These are phyloP conservation scores for Claviceps fusiformis DNA, from an alignment of 2,329 filamentous ascomycete genomes.

Conservation along the genomic window DNA sequence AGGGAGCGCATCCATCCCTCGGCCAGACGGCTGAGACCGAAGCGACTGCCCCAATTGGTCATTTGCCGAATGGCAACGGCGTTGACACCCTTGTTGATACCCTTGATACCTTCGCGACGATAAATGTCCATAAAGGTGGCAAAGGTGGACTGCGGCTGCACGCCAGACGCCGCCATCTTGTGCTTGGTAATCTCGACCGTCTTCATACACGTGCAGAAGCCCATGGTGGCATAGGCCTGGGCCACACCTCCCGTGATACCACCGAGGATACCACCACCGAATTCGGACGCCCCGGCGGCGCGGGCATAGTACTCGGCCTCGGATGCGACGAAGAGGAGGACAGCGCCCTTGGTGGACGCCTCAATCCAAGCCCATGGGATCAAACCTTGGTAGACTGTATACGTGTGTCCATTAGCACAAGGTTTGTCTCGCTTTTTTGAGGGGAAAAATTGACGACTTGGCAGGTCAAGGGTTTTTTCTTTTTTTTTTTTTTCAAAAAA, in stretches of 20 bases:
- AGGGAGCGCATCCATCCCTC: conserved; percentile 73
- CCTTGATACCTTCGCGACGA: conserved; percentile 79
- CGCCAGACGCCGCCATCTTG: conserved; percentile 75
- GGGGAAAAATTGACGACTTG: not conserved
- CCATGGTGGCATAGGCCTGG: conserved; percentile 98
- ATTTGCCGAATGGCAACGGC: conserved; percentile 97
- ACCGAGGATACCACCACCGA: conserved; percentile 75
- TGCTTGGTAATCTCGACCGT: conserved; percentile 99
- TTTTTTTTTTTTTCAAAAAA: too few relatives aligned
- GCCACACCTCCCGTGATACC: conserved; percentile 91
- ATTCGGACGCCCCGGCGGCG: conserved; percentile 68
- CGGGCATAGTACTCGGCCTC: conserved; percentile 95
- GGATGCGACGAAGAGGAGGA: conserved; percentile 96
- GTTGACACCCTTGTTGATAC: conserved; percentile 98
- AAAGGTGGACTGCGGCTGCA: conserved; percentile 81
- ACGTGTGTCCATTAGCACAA: conserved; percentile 5
- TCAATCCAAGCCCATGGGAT: conserved; percentile 99
- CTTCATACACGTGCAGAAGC: conserved; percentile 99
- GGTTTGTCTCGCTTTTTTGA: not conserved
- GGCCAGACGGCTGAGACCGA: conserved; percentile 82
- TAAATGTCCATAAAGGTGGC: conserved; percentile 96
- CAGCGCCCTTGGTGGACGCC: conserved; percentile 97
- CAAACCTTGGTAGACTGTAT: conserved; percentile 97
- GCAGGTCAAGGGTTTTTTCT: not conserved
- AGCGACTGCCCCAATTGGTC: conserved; percentile 97